Percentiles rank a stretch among this genome's conserved stretches.
Evolutionary conservation across 1,139 yeast genomes (phyloP).

Genomic region (Sugiyamaella sp.): DNA sequence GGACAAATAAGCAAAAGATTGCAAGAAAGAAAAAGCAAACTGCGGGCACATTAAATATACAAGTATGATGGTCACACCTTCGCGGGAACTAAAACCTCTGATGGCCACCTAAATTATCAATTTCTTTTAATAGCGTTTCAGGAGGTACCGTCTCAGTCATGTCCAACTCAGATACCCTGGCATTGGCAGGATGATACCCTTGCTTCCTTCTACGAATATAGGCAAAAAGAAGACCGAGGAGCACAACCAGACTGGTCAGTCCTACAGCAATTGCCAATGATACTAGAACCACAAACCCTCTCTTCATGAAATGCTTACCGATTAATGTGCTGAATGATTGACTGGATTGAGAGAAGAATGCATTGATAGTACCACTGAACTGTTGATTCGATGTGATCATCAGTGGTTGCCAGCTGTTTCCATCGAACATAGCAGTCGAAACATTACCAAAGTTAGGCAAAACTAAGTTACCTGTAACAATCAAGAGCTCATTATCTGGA

Average conservation of each 20-base stretch:
- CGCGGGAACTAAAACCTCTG: not conserved
- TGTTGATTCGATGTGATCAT: conserved; percentile 45
- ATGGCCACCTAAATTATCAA: conserved; percentile 44
- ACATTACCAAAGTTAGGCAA: conserved; percentile 59
- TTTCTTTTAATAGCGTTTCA: conserved; percentile 60
- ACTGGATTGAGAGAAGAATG: conserved; percentile 33
- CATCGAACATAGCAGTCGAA: conserved; percentile 72
- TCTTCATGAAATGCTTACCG: conserved; percentile 37
- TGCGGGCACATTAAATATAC: conserved; percentile 7
- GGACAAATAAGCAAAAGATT: conserved; percentile 4
- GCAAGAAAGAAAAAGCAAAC: conserved; percentile 4
- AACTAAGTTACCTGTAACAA: conserved; percentile 64
- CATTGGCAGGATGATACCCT: conserved; percentile 47
- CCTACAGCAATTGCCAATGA: conserved; percentile 89
- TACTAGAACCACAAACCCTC: conserved; percentile 85
- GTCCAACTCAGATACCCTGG: conserved; percentile 65
- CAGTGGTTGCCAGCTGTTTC: conserved; percentile 73
- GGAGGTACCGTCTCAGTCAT: conserved; percentile 73
- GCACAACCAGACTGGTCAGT: conserved; percentile 67
- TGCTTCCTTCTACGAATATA: conserved; percentile 52
- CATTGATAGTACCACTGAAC: conserved; percentile 35
- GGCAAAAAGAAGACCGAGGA: conserved; percentile 60
- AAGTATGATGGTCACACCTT: not conserved
- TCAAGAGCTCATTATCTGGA: conserved; percentile 51
- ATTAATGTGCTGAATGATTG: conserved; percentile 28